Conservation (phyloP, 2,329 filamentous ascomycete species). For the Aspergillus aculeatinus region DNA sequence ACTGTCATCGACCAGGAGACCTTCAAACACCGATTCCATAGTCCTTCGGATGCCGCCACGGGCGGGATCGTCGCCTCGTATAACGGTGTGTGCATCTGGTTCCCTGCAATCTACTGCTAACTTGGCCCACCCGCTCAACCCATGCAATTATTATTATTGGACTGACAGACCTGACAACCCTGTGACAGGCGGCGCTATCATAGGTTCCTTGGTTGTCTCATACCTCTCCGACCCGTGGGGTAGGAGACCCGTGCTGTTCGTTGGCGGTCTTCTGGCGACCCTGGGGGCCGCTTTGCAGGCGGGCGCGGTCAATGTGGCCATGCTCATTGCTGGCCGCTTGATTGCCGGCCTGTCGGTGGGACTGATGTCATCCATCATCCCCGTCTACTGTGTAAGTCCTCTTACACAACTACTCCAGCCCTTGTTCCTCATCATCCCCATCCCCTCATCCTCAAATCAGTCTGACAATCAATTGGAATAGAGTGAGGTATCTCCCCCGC, state of each 20-base stretch:
- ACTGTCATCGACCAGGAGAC: slow-evolving; percentile 37
- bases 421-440: no score
- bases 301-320: slow-evolving; percentile 31
- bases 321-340: slow-evolving; percentile 52
- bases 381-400: slow-evolving; percentile 45
- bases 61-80: slow-evolving; percentile 45
- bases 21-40: slow-evolving; percentile 33
- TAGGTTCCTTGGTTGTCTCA: slow-evolving; percentile 35
- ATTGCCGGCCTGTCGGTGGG: slow-evolving; percentile 53
- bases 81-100: slow-evolving; percentile 26
- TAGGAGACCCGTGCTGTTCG: slow-evolving; percentile 33
- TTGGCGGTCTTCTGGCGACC: slow-evolving; percentile 35
- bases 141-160: not conserved
- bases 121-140: not conserved
- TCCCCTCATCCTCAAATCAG: not conserved
- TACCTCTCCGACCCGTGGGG: slow-evolving; percentile 37
- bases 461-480: slow-evolving; percentile 4
- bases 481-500: slow-evolving; percentile 43
- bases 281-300: slow-evolving; percentile 38
- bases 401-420: not conserved
- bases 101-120: not conserved
- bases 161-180: not conserved
- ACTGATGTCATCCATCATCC: slow-evolving; percentile 48
- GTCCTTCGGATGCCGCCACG: slow-evolving; percentile 32
- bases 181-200: slow-evolving; percentile 38